Conservation (phyloP, 768 basidiomycete genomes). For the Podaxis mareebaensis region DNA sequence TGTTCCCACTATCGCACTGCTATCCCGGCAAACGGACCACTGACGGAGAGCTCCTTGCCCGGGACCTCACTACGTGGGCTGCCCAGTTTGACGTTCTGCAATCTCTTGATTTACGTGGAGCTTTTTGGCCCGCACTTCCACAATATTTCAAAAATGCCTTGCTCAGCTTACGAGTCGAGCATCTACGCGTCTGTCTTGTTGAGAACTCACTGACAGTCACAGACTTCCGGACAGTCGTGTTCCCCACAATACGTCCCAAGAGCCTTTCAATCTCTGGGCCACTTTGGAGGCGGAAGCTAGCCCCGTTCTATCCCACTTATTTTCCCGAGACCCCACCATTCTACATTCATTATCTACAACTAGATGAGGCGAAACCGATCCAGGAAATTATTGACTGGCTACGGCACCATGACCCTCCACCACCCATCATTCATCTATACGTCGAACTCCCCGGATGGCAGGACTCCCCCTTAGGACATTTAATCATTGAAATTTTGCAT, state of each 20-base stretch:
- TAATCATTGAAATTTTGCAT: background rate
- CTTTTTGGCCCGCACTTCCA: background rate
- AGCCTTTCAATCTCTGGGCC: slow-evolving; percentile 1
- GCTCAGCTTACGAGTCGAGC: background rate
- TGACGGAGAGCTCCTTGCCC: background rate
- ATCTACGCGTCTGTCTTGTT: slow-evolving; percentile 1
- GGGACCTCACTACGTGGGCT: slow-evolving; percentile 5
- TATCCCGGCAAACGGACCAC: background rate
- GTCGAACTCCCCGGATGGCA: background rate
- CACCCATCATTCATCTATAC: slow-evolving; percentile 1
- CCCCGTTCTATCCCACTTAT: background rate
- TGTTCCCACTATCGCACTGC: slow-evolving; percentile 5
- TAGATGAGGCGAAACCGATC: background rate
- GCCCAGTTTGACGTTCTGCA: background rate
- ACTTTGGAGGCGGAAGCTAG: background rate
- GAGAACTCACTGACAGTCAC: background rate
- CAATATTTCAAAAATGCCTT: background rate
- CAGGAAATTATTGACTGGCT: slow-evolving; percentile 4
- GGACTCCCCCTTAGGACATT: background rate
- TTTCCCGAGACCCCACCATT: background rate
- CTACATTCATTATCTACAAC: slow-evolving; percentile 9
- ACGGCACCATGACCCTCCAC: background rate
- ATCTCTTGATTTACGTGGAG: slow-evolving; percentile 4
- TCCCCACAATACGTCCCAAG: slow-evolving; percentile 3
- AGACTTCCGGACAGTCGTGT: background rate